Conservation (phyloP, 177 flowering plant species). For the Tripterygium wilfordii region DNA sequence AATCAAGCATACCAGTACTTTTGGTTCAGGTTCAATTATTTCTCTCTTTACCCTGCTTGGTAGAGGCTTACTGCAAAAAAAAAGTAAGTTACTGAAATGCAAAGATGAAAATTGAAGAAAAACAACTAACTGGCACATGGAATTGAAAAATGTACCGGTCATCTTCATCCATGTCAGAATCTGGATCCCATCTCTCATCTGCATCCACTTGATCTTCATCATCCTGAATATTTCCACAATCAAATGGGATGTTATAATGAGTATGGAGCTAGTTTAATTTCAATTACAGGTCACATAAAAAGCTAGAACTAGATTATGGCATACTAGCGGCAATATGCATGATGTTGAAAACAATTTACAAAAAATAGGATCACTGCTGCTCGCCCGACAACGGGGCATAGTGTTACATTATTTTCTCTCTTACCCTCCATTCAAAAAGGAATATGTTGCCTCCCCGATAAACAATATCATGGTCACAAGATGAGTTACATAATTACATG, state of each 20-base stretch:
- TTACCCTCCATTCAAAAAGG: too few relatives aligned
- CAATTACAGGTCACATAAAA: neutral
- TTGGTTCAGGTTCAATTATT: conserved; percentile 38
- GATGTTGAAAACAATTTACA: too few relatives aligned
- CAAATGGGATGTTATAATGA: neutral
- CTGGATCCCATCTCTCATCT: conserved; percentile 75
- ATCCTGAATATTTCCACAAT: conserved; percentile 27
- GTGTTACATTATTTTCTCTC: too few relatives aligned
- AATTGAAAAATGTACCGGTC: conserved; percentile 28
- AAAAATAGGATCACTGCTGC: too few relatives aligned
- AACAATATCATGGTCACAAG: too few relatives aligned
- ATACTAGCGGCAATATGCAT: too few relatives aligned
- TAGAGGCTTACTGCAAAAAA: conserved; percentile 39
- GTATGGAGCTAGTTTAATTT: neutral
- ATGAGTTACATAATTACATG: too few relatives aligned
- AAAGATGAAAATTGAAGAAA: neutral
- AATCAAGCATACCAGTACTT: conserved; percentile 38
- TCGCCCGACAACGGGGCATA: too few relatives aligned
- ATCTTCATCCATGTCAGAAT: conserved; percentile 60
- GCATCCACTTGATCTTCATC: conserved; percentile 70
- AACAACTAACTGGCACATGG: neutral
- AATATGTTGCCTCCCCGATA: too few relatives aligned
- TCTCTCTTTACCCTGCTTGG: conserved; percentile 50
- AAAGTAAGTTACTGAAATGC: neutral
- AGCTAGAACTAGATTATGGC: neutral